Conservation (phyloP, 2,329 filamentous ascomycete genomes). For the Neonectria ditissima region DNA sequence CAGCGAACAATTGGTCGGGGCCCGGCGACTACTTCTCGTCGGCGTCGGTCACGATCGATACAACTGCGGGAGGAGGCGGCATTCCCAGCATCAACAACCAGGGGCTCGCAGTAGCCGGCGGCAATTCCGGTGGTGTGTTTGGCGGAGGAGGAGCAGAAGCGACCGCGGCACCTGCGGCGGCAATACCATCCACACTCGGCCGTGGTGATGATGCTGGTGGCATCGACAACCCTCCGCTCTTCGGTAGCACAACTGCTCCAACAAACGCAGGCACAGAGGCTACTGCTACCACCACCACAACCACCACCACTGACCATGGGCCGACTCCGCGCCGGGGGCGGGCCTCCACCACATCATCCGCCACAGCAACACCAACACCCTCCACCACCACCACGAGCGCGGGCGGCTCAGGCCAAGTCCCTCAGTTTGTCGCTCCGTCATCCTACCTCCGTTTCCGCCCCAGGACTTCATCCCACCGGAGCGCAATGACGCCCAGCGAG, state of each 20-base stretch:
- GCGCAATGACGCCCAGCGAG: slow-evolving; percentile 54
- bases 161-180: background rate
- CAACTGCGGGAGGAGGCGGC: background rate
- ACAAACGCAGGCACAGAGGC: background rate
- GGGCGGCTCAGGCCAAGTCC: slow-evolving; percentile 51
- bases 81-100: background rate
- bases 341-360: slow-evolving; percentile 34
- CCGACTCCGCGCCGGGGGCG: slow-evolving; percentile 25
- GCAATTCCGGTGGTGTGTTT: background rate
- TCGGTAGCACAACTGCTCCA: background rate
- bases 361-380: slow-evolving; percentile 35
- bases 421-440: slow-evolving; percentile 70
- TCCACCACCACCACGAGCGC: slow-evolving; percentile 34
- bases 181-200: background rate
- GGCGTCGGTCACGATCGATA: slow-evolving; percentile 6
- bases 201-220: background rate
- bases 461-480: slow-evolving; percentile 49
- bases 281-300: background rate
- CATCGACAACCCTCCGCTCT: slow-evolving; percentile 1
- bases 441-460: slow-evolving; percentile 65
- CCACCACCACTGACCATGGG: background rate
- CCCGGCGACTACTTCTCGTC: slow-evolving; percentile 24
- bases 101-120: background rate
- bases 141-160: background rate
- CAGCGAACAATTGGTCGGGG: slow-evolving; percentile 23